These are phyloP conservation scores for Leptoxyphium fumago DNA, from an alignment of 2,329 filamentous ascomycete species.

Conservation along the genomic window DNA sequence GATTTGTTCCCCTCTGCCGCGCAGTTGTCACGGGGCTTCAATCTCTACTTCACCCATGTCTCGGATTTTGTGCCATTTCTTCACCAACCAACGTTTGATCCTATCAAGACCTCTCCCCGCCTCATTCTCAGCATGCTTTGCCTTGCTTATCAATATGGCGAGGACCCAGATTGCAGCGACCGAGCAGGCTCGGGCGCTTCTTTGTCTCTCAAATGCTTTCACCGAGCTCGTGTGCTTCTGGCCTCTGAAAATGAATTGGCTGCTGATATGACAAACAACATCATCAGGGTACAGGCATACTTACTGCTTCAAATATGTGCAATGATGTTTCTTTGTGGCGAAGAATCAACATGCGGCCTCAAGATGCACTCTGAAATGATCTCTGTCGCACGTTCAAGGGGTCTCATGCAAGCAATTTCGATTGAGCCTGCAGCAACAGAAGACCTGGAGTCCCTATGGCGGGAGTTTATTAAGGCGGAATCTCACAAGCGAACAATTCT, in stretches of 20 bases:
- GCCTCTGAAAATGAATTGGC: neutral
- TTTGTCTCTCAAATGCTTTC: constrained; percentile 10
- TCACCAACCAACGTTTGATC: constrained; percentile 23
- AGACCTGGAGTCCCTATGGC: constrained; percentile 27
- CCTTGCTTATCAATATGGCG: constrained; percentile 25
- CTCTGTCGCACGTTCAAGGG: constrained; percentile 19
- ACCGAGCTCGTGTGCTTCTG: constrained; percentile 1
- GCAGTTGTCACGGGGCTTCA: constrained; percentile 20
- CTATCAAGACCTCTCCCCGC: constrained; percentile 7
- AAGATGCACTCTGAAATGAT: constrained; percentile 29
- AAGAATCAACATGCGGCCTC: constrained; percentile 21
- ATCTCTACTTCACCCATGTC: constrained; percentile 24
- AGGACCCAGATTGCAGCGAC: constrained; percentile 3
- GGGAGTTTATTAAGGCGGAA: constrained; percentile 23
- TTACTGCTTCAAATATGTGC: constrained; percentile 27
- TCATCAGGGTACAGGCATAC: constrained; percentile 24
- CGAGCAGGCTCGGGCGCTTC: neutral
- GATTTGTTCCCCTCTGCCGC: constrained; percentile 16
- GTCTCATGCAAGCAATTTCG: constrained; percentile 6
- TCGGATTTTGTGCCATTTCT: constrained; percentile 26
- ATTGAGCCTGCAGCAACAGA: constrained; percentile 7
- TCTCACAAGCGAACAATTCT: constrained; percentile 29
- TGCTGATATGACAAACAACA: constrained; percentile 7
- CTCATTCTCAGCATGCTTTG: constrained; percentile 20
- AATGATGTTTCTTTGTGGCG: constrained; percentile 30